Percentiles rank a stretch among this genome's conserved stretches.
Conservation (phyloP, 768 basidiomycete genomes). For the Mrakia blollopis region DNA sequence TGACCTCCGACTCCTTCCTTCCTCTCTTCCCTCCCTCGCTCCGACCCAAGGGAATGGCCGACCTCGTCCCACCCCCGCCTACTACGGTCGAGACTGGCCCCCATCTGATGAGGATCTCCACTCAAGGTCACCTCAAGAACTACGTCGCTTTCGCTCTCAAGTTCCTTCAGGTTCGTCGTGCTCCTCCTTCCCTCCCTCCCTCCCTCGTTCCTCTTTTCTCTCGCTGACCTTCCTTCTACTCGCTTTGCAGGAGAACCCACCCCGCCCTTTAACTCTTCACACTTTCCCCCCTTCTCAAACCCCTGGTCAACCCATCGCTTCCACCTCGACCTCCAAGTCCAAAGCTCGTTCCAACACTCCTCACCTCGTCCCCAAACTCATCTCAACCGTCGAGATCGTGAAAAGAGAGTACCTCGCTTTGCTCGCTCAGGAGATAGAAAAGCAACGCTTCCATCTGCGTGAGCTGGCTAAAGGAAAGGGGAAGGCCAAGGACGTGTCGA, state of each 20-base stretch:
- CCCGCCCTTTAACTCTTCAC: slow-evolving; percentile 23
- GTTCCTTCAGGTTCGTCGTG: slow-evolving; percentile 51
- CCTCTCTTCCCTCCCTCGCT: no score
- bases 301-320: neutral
- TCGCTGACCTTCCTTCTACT: neutral
- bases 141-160: slow-evolving; percentile 57
- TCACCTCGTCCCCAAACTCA: slow-evolving; percentile 24
- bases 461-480: neutral
- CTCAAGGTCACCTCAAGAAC: slow-evolving; percentile 53
- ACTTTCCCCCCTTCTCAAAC: slow-evolving; percentile 6
- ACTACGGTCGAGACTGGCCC: slow-evolving; percentile 37
- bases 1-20: no score
- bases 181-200: neutral
- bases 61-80: no score
- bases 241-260: slow-evolving; percentile 13
- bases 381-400: slow-evolving; percentile 21
- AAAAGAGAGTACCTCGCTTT: slow-evolving; percentile 25
- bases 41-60: no score
- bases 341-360: neutral
- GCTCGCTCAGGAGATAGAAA: neutral
- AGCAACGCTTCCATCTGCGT: neutral
- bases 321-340: neutral
- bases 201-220: neutral
- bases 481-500: neutral
- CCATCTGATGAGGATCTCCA: slow-evolving; percentile 54